These are phyloP conservation scores for Nymphaea colorata DNA, from an alignment of 164 flowering plant species.

Conservation along the genomic window DNA sequence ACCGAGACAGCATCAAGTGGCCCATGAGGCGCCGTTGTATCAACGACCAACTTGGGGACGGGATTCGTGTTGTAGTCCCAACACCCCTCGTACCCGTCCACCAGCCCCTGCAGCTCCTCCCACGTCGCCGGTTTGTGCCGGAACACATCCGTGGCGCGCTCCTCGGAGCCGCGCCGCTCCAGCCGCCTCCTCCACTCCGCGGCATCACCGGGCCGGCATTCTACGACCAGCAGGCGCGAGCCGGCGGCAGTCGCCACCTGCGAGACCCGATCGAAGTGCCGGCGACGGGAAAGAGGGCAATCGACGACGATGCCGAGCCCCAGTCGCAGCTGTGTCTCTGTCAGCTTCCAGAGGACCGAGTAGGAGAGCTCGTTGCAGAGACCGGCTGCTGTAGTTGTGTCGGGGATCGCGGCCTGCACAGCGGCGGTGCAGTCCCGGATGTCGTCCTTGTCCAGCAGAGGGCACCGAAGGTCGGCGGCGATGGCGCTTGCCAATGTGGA, in stretches of 20 bases:
- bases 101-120: slow-evolving; percentile 42
- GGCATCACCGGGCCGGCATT: slow-evolving; percentile 49
- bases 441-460: slow-evolving; percentile 78
- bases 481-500: slow-evolving; percentile 44
- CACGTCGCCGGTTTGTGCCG: slow-evolving; percentile 81
- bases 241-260: slow-evolving; percentile 18
- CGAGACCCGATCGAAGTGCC: slow-evolving; percentile 35
- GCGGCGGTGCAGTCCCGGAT: slow-evolving; percentile 35
- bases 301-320: slow-evolving; percentile 64
- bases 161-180: slow-evolving; percentile 15
- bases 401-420: slow-evolving; percentile 14
- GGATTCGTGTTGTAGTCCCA: slow-evolving; percentile 51
- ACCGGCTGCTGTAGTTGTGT: not conserved
- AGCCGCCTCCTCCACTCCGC: slow-evolving; percentile 55
- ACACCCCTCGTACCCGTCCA: slow-evolving; percentile 53
- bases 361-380: slow-evolving; percentile 59
- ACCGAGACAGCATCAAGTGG: too few relatives aligned
- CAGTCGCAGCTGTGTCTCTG: slow-evolving; percentile 43
- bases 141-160: slow-evolving; percentile 10
- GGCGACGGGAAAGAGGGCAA: slow-evolving; percentile 53
- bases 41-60: slow-evolving; percentile 45
- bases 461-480: slow-evolving; percentile 35
- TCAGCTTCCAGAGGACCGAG: slow-evolving; percentile 41
- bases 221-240: slow-evolving; percentile 35
- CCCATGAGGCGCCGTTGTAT: slow-evolving; percentile 28